phyloP scores from a whole-genome alignment of 202 grass and related monocot genomes.

The Setaria viridis region DNA sequence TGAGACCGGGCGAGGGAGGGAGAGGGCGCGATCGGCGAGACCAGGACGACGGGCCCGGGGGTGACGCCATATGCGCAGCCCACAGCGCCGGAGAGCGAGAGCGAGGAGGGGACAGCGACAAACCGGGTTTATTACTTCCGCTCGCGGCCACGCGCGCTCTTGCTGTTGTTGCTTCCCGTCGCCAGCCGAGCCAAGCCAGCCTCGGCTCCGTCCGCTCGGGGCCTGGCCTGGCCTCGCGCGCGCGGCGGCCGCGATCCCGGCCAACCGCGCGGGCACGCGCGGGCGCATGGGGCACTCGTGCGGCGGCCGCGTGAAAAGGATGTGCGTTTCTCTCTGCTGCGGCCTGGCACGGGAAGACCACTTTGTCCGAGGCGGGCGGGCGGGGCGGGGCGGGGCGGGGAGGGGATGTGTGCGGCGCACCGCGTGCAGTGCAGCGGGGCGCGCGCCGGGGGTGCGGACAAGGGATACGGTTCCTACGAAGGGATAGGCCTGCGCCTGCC shows the following conservation, averaged over 20 bases:
- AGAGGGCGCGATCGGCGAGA: background rate
- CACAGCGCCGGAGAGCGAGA: slow-evolving; percentile 11
- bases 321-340: background rate
- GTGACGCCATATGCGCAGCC: slow-evolving; percentile 47
- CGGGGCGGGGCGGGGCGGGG: no score
- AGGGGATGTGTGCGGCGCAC: background rate
- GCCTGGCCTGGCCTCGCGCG: no score
- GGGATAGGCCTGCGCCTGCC: background rate
- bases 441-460: background rate
- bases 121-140: background rate
- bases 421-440: background rate
- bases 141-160: no score
- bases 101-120: slow-evolving; percentile 1
- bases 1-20: background rate
- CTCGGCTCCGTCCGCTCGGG: no score
- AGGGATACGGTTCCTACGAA: background rate
- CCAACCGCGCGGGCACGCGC: background rate
- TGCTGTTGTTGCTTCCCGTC: no score
- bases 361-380: background rate
- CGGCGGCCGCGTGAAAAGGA: background rate
- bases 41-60: background rate
- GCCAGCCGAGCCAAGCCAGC: no score
- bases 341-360: background rate
- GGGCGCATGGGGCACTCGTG: background rate
- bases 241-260: no score